Percentiles rank a stretch among this genome's conserved stretches.
phyloP scores from a whole-genome alignment of 73 alveolate species.

The Paramecium octaurelia region DNA sequence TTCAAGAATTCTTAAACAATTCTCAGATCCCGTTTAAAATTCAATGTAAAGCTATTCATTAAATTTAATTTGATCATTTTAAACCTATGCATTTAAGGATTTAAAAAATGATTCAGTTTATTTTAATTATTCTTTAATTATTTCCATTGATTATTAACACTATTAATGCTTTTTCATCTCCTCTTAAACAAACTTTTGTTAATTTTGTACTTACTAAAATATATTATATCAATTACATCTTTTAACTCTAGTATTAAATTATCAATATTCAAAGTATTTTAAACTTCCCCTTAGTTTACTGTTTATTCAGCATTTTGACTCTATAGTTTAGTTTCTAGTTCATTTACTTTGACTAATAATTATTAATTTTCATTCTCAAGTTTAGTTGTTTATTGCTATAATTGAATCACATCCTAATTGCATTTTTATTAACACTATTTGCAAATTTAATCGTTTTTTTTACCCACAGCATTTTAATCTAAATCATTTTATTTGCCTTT shows the following conservation, averaged over 20 bases:
- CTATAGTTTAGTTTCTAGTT: not conserved
- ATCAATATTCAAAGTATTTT: not conserved
- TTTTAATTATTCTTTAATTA: not conserved
- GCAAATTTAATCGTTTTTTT: not conserved
- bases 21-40: not conserved
- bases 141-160: not conserved
- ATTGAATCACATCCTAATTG: not conserved
- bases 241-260: not conserved
- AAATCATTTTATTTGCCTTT: not conserved
- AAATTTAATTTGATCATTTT: not conserved
- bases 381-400: not conserved
- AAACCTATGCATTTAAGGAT: not conserved
- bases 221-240: not conserved
- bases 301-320: not conserved
- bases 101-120: not conserved
- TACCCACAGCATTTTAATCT: not conserved
- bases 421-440: not conserved
- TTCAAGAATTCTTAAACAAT: not conserved
- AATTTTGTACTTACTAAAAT: not conserved
- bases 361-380: not conserved
- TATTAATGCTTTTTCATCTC: not conserved
- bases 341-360: not conserved
- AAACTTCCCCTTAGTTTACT: not conserved
- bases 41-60: not conserved
- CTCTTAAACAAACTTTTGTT: not conserved